These are phyloP conservation scores for Tephrocybe sp. DNA, from an alignment of 768 basidiomycete species.

Conservation along the genomic window DNA sequence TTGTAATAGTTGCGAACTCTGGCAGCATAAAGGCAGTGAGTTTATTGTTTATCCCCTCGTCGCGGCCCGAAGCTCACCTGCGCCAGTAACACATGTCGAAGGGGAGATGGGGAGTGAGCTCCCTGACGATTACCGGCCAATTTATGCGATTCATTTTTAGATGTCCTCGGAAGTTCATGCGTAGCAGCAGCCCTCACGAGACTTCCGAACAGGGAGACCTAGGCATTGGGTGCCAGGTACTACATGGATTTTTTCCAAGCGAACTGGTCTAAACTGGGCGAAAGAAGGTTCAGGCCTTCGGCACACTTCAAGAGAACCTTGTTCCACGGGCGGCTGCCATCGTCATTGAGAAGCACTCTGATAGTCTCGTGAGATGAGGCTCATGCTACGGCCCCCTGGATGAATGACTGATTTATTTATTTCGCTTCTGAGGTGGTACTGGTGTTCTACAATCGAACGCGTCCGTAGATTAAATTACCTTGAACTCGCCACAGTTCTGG, in stretches of 20 bases:
- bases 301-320: constrained; percentile 11
- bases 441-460: not conserved
- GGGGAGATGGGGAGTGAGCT: constrained; percentile 15
- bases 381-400: not conserved
- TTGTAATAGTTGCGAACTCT: constrained; percentile 60
- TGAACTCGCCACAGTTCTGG: constrained; percentile 12
- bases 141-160: constrained; percentile 25
- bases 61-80: constrained; percentile 39
- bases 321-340: constrained; percentile 9
- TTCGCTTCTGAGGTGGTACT: not conserved
- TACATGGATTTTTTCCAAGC: constrained; percentile 11
- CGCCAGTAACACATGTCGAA: constrained; percentile 59
- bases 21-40: not conserved
- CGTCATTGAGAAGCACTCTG: constrained; percentile 13
- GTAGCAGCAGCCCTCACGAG: constrained; percentile 19
- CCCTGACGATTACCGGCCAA: constrained; percentile 11
- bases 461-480: not conserved
- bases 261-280: constrained; percentile 16
- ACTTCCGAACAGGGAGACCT: constrained; percentile 10
- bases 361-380: constrained; percentile 20
- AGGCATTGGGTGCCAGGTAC: constrained; percentile 11
- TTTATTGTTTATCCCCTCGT: not conserved
- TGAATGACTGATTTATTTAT: constrained; percentile 1
- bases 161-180: constrained; percentile 19
- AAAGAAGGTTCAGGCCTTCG: constrained; percentile 18